Percentiles rank a stretch among this genome's conserved stretches.
These are phyloP conservation scores for Psophocarpus tetragonolobus DNA, from an alignment of 306 rosid species.

Conservation along the genomic window DNA sequence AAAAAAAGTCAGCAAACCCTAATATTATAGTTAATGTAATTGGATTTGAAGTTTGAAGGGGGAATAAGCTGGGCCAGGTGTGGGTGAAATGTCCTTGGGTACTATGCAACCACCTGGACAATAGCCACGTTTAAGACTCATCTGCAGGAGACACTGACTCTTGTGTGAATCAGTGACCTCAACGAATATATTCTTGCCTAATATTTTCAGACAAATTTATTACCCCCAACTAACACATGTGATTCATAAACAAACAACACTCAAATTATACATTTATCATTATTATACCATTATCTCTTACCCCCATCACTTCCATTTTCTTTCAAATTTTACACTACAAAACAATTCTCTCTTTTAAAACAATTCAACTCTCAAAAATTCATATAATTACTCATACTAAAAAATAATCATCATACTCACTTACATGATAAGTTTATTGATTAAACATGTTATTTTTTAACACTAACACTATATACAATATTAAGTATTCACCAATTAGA, in stretches of 20 bases:
- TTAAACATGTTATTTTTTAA: too few relatives aligned
- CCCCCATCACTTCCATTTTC: not conserved
- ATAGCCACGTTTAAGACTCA: constrained; percentile 37
- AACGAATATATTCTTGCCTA: constrained; percentile 49
- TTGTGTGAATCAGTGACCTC: constrained; percentile 46
- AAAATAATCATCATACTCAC: too few relatives aligned
- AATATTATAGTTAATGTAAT: too few relatives aligned
- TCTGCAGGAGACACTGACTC: constrained; percentile 41
- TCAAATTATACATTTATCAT: not conserved
- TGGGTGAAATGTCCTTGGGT: constrained; percentile 38
- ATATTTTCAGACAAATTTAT: constrained; percentile 42
- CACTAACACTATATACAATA: too few relatives aligned
- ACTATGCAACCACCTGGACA: constrained; percentile 25
- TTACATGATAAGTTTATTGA: too few relatives aligned
- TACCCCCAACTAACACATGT: constrained; percentile 47
- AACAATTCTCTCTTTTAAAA: not conserved
- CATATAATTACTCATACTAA: too few relatives aligned
- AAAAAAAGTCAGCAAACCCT: too few relatives aligned
- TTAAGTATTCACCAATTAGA: not conserved
- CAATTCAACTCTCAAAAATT: too few relatives aligned
- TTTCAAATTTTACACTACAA: not conserved
- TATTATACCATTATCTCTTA: not conserved
- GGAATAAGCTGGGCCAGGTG: constrained; percentile 37
- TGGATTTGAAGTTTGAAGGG: too few relatives aligned
- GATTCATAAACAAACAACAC: not conserved